Conservation (phyloP, 495 filamentous ascomycete species). For the Tuber magnatum region DNA sequence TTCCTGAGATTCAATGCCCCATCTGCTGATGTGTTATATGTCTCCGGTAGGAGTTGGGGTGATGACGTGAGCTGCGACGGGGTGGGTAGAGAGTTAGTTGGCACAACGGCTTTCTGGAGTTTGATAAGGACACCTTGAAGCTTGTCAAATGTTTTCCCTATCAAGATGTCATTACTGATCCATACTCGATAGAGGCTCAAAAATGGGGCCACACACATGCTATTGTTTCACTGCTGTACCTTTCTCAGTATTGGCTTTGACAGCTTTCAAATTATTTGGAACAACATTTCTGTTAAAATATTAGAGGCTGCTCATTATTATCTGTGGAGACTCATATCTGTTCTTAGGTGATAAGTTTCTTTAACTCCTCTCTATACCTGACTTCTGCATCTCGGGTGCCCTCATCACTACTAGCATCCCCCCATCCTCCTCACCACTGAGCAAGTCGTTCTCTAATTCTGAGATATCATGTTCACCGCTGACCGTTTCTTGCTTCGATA, state of each 20-base stretch:
- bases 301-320: slow-evolving; percentile 4
- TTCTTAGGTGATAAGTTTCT: slow-evolving; percentile 63
- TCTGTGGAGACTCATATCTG: slow-evolving; percentile 47
- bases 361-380: slow-evolving; percentile 52
- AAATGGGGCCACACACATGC: slow-evolving; percentile 41
- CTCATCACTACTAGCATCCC: slow-evolving; percentile 6
- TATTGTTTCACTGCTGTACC: slow-evolving; percentile 76
- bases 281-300: slow-evolving; percentile 47
- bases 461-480: slow-evolving; percentile 43
- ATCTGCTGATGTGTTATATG: slow-evolving; percentile 69
- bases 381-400: slow-evolving; percentile 10
- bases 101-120: slow-evolving; percentile 77
- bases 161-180: slow-evolving; percentile 2
- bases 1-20: slow-evolving; percentile 86
- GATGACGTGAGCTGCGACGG: background rate
- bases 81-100: slow-evolving; percentile 62
- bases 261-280: slow-evolving; percentile 61
- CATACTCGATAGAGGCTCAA: background rate
- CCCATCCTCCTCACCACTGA: slow-evolving; percentile 4
- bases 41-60: slow-evolving; percentile 13
- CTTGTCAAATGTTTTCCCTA: slow-evolving; percentile 63
- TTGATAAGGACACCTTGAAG: slow-evolving; percentile 81
- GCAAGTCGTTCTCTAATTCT: slow-evolving; percentile 30
- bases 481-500: slow-evolving; percentile 17
- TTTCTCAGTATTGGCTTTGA: slow-evolving; percentile 71